phyloP scores from a whole-genome alignment of 2,329 filamentous ascomycete genomes.

The Penicillium sp. region DNA sequence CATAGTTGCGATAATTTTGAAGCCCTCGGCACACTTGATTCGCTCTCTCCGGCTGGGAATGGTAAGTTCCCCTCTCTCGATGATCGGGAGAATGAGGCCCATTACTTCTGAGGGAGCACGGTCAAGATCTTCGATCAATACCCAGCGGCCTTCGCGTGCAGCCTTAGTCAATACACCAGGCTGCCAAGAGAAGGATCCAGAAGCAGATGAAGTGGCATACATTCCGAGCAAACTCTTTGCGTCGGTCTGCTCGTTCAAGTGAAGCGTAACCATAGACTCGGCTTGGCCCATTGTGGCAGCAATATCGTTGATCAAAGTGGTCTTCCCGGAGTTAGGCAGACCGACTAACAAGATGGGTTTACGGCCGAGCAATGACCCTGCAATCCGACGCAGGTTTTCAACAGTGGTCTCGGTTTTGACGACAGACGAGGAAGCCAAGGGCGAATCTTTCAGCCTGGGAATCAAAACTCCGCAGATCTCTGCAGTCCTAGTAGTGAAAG shows the following conservation, averaged over 20 bases:
- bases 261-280: slow-evolving; percentile 83
- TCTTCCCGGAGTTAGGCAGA: slow-evolving; percentile 85
- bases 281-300: slow-evolving; percentile 77
- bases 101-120: slow-evolving; percentile 92
- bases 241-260: slow-evolving; percentile 97
- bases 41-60: slow-evolving; percentile 87
- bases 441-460: slow-evolving; percentile 55
- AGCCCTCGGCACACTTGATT: slow-evolving; percentile 77
- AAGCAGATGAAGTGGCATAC: slow-evolving; percentile 84
- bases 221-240: slow-evolving; percentile 93
- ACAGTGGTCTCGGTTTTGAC: slow-evolving; percentile 72
- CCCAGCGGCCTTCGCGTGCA: slow-evolving; percentile 91
- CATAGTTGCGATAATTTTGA: slow-evolving; percentile 88
- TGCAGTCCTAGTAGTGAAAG: slow-evolving; percentile 60
- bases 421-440: slow-evolving; percentile 52
- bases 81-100: slow-evolving; percentile 85
- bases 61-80: slow-evolving; percentile 86
- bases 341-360: slow-evolving; percentile 80
- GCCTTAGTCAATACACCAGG: slow-evolving; percentile 91
- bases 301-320: slow-evolving; percentile 76
- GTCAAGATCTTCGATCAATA: slow-evolving; percentile 94
- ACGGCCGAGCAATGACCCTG: slow-evolving; percentile 62
- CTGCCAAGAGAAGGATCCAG: slow-evolving; percentile 88
- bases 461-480: slow-evolving; percentile 67
- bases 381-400: slow-evolving; percentile 69